Percentiles rank a stretch among this genome's conserved stretches.
Conservation (phyloP, 139 green algal species). For the Chlamydomonas sp. region DNA sequence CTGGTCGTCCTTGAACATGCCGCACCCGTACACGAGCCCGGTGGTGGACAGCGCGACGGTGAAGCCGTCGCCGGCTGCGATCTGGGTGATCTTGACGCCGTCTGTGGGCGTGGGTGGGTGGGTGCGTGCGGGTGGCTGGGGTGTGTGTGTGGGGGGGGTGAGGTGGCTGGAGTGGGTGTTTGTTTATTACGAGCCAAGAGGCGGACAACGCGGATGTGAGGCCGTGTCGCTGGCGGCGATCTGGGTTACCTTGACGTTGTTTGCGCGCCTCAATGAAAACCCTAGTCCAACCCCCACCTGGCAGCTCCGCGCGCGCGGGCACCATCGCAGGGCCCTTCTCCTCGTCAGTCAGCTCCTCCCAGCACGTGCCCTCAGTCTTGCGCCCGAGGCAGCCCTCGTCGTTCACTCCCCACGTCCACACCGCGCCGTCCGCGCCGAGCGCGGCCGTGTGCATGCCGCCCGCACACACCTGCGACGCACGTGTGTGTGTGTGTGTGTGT, state of each 20-base stretch:
- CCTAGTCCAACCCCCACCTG: no score
- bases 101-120: conserved; percentile 25
- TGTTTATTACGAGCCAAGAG: no score
- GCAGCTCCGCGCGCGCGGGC: not conserved
- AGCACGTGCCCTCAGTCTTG: conserved; percentile 22
- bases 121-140: not conserved
- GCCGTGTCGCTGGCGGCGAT: no score
- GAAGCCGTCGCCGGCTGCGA: conserved; percentile 76
- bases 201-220: no score
- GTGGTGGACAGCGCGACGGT: conserved; percentile 58
- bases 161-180: not conserved
- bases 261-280: no score
- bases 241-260: no score
- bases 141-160: not conserved
- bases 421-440: conserved; percentile 41
- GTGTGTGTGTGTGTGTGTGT: no score
- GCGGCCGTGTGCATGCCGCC: conserved; percentile 87
- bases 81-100: conserved; percentile 38
- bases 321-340: not conserved
- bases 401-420: conserved; percentile 85
- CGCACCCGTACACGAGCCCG: conserved; percentile 76
- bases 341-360: conserved; percentile 10
- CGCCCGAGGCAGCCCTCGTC: conserved; percentile 83
- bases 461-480: conserved; percentile 55
- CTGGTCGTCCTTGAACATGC: conserved; percentile 70